Conservation (phyloP, 2,329 filamentous ascomycete species). For the Aspergillus sp. region DNA sequence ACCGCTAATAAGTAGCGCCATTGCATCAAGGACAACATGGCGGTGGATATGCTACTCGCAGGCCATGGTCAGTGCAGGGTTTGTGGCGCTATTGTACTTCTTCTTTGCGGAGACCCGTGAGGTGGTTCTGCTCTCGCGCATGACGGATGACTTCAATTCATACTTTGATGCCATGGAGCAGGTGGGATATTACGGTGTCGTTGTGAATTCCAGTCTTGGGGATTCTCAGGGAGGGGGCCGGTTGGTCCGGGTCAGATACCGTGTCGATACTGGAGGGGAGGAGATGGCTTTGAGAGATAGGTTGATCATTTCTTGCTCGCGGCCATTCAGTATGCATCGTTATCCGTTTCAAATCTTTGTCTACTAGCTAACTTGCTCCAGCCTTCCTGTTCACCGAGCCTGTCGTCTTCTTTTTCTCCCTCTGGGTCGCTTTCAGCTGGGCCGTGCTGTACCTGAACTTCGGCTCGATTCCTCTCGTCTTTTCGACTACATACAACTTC, state of each 20-base stretch:
- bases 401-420: conserved; percentile 72
- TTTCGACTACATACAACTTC: conserved; percentile 69
- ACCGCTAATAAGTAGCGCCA: conserved; percentile 71
- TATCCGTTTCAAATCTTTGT: background rate
- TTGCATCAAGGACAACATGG: conserved; percentile 71
- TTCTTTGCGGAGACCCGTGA: conserved; percentile 83
- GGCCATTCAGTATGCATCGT: conserved; percentile 67
- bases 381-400: conserved; percentile 65
- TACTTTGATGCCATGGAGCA: conserved; percentile 78
- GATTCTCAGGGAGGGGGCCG: conserved; percentile 36
- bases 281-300: conserved; percentile 68
- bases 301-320: conserved; percentile 72
- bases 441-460: conserved; percentile 88
- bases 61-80: conserved; percentile 66
- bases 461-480: conserved; percentile 77
- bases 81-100: conserved; percentile 67
- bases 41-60: conserved; percentile 91
- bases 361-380: conserved; percentile 14
- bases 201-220: conserved; percentile 39
- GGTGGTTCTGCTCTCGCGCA: conserved; percentile 75
- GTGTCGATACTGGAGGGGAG: conserved; percentile 77
- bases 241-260: conserved; percentile 71
- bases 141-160: conserved; percentile 72
- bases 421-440: conserved; percentile 92
- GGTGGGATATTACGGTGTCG: conserved; percentile 62